Evolutionary conservation across 768 basidiomycete genomes (phyloP), one percentile per base, ranked within the genome.

Genomic region (Podaxis pistillaris): DNA sequence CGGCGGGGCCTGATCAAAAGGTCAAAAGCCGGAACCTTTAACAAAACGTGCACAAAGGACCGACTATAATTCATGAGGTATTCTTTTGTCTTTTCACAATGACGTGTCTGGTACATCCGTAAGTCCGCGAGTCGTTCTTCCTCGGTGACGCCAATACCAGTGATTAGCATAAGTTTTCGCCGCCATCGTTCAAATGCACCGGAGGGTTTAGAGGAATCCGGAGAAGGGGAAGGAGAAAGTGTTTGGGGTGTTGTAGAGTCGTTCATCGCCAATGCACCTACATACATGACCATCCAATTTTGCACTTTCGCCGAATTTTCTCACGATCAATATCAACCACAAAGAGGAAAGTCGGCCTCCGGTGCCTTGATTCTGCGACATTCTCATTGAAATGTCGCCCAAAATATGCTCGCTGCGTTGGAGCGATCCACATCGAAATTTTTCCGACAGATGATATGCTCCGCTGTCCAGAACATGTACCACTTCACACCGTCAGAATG

Each of bases 1-100:
- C 84, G 2, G 86, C 78, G 11, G 95, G 94, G 71, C 94, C 96
- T 97, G 62, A 13, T 37, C 5, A 47, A 13, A 63, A 28, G 33
- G 33, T 33, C 44, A 46, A 8, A 17, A 46, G 17, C 17, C 2
- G 49, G 33, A 8, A 17, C 28, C 13, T 12, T 28, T 37, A 37
- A n/a, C 63, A 64, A 65, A 60, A 55, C 26, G 58, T 49, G 22
- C 66, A 58, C 56, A 64, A 60, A 38, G 59, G 41, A 81, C 89
- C 65, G 64, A 92, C 91, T 92, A 70, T 81, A 84, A 60, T 84
- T 78, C 79, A 91, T 82, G 41, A 93, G 73, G 57, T 87, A 84
- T 41, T 76, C 74, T 72, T 91, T 91, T 77, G 82, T 86, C 74
- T 85, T 82, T 71, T 93, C 88, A 72, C 91, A 94, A 33, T 73